phyloP scores from a whole-genome alignment of 1,139 yeast genomes.

The Taphrina communis region DNA sequence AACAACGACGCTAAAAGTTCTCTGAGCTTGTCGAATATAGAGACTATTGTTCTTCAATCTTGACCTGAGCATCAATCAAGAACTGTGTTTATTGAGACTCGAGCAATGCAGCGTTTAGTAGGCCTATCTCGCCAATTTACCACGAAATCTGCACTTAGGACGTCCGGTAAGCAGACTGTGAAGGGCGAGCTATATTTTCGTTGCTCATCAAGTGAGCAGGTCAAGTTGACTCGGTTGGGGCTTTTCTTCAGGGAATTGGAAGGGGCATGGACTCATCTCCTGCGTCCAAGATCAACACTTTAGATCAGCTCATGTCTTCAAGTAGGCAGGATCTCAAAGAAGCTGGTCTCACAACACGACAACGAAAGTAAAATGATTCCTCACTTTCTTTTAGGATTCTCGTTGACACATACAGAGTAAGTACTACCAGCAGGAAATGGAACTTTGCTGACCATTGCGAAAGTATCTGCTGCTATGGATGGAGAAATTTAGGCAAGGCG shows the following conservation, averaged over 20 bases:
- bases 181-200: no score
- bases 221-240: slow-evolving; percentile 8
- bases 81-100: no score
- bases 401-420: neutral
- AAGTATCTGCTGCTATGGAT: slow-evolving; percentile 33
- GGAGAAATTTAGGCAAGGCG: slow-evolving; percentile 37
- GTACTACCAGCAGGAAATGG: neutral
- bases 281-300: slow-evolving; percentile 24
- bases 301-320: slow-evolving; percentile 32
- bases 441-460: neutral
- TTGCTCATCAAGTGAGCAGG: no score
- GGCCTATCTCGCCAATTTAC: neutral
- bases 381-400: neutral
- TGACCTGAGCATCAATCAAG: no score
- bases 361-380: slow-evolving; percentile 17
- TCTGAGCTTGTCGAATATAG: no score
- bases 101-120: no score
- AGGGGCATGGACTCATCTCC: slow-evolving; percentile 19
- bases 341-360: slow-evolving; percentile 26
- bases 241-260: slow-evolving; percentile 29
- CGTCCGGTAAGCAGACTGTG: neutral
- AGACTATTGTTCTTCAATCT: no score
- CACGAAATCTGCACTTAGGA: neutral
- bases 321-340: slow-evolving; percentile 33
- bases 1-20: no score